Conservation (phyloP, 495 filamentous ascomycete species). For the Xylaria acuta region DNA sequence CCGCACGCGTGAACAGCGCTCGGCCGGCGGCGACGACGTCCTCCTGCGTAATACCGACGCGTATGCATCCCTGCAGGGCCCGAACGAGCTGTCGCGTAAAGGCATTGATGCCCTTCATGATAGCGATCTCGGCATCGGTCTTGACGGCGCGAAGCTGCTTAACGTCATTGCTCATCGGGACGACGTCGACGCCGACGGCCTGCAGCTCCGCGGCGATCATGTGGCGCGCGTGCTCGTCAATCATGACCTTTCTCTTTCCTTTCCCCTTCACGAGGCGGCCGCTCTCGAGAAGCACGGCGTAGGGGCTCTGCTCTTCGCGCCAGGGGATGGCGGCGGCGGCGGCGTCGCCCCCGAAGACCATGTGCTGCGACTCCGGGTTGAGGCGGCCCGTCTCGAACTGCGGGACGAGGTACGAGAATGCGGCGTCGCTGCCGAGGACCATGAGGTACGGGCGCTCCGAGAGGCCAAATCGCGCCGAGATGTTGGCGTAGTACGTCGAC, state of each 20-base stretch:
- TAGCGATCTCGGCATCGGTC: slow-evolving; percentile 34
- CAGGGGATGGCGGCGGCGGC: slow-evolving; percentile 31
- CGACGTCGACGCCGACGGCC: slow-evolving; percentile 31
- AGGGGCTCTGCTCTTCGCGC: slow-evolving; percentile 36
- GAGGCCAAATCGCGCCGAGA: slow-evolving; percentile 35
- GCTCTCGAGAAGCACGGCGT: slow-evolving; percentile 30
- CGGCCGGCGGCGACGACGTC: slow-evolving; percentile 27
- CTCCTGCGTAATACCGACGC: slow-evolving; percentile 37
- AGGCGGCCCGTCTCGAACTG: slow-evolving; percentile 38
- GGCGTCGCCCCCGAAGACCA: slow-evolving; percentile 32
- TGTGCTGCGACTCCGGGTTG: slow-evolving; percentile 27
- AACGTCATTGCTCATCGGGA: slow-evolving; percentile 32
- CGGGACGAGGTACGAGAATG: slow-evolving; percentile 37
- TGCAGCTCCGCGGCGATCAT: slow-evolving; percentile 39
- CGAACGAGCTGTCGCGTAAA: slow-evolving; percentile 36
- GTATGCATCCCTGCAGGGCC: slow-evolving; percentile 36
- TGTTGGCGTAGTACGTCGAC: slow-evolving; percentile 37
- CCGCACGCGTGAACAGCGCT: slow-evolving; percentile 34
- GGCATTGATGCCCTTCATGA: slow-evolving; percentile 34
- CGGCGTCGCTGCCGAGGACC: slow-evolving; percentile 29
- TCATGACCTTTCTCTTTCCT: slow-evolving; percentile 37
- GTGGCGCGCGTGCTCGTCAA: slow-evolving; percentile 39
- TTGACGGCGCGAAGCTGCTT: slow-evolving; percentile 35
- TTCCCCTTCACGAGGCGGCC: too few species aligned
- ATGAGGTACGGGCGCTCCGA: slow-evolving; percentile 40